A percentile compares a stretch with the other conserved stretches of the same genome.
Evolutionary conservation across 768 basidiomycete genomes (phyloP).

Genomic region (Suillus weaverae): DNA sequence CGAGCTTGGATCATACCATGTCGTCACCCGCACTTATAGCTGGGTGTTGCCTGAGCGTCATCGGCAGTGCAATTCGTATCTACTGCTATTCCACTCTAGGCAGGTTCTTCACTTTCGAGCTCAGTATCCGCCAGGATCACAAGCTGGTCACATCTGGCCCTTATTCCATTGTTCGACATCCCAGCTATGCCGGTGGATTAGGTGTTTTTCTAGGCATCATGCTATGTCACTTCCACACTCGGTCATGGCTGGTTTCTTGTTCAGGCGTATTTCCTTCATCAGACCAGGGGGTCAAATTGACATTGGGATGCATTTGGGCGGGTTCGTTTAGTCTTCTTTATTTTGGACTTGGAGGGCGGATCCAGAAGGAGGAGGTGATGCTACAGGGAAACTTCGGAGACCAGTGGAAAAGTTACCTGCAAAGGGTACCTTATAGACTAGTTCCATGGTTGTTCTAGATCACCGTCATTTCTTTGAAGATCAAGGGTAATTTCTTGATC

Average conservation of each 20-base stretch:
- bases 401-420: conserved; percentile 10
- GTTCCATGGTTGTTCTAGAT: conserved; percentile 13
- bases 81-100: conserved; percentile 37
- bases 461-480: neutral
- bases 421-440: conserved; percentile 10
- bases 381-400: conserved; percentile 13
- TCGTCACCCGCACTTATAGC: conserved; percentile 8
- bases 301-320: conserved; percentile 1
- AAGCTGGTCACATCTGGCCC: conserved; percentile 39
- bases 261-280: conserved; percentile 8
- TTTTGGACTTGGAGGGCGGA: conserved; percentile 9
- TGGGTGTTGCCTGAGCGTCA: conserved; percentile 21
- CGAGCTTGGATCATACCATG: neutral
- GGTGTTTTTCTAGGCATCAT: conserved; percentile 9
- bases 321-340: neutral
- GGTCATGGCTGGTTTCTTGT: conserved; percentile 11
- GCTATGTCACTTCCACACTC: conserved; percentile 4
- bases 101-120: conserved; percentile 40
- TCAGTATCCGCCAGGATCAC: conserved; percentile 37
- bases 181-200: conserved; percentile 17
- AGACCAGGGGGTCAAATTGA: neutral
- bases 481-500: neutral
- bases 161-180: conserved; percentile 43
- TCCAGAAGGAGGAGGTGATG: conserved; percentile 16
- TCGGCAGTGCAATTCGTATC: conserved; percentile 31